These are phyloP conservation scores for Epithele typhae DNA, from an alignment of 768 basidiomycete genomes.

Conservation along the genomic window DNA sequence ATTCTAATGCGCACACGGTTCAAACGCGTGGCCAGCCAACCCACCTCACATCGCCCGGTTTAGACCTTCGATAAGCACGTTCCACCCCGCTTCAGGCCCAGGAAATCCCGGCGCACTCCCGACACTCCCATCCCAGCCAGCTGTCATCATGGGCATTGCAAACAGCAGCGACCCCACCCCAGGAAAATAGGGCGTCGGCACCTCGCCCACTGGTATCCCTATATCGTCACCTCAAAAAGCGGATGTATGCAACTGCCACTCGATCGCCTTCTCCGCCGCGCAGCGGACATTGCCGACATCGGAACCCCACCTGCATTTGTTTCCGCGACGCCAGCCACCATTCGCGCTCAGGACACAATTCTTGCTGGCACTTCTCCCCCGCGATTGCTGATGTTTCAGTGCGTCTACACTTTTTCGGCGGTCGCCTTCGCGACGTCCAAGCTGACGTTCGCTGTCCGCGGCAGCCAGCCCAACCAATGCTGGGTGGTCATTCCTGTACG, in stretches of 20 bases:
- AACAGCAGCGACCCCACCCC: slow-evolving; percentile 49
- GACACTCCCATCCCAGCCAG: slow-evolving; percentile 50
- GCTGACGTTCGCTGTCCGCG: slow-evolving; percentile 44
- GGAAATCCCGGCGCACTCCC: slow-evolving; percentile 39
- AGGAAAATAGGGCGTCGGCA: slow-evolving; percentile 58
- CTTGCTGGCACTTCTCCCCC: slow-evolving; percentile 40
- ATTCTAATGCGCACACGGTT: no score
- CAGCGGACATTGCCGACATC: slow-evolving; percentile 60
- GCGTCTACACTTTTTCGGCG: slow-evolving; percentile 47
- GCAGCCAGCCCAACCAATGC: slow-evolving; percentile 55
- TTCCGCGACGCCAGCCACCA: neutral
- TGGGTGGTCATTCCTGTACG: slow-evolving; percentile 54
- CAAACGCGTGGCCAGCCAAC: no score
- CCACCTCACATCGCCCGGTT: slow-evolving; percentile 33
- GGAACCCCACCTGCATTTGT: slow-evolving; percentile 49
- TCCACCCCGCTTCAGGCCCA: slow-evolving; percentile 33
- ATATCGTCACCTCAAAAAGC: slow-evolving; percentile 52
- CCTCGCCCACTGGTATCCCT: slow-evolving; percentile 56
- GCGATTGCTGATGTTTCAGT: slow-evolving; percentile 51
- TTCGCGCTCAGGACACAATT: neutral
- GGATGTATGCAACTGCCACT: slow-evolving; percentile 55
- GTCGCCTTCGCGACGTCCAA: slow-evolving; percentile 43
- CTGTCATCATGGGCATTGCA: slow-evolving; percentile 54
- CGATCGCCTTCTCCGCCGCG: slow-evolving; percentile 43
- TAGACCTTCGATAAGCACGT: slow-evolving; percentile 32